Evolutionary conservation across 1,139 yeast species (phyloP).

Genomic region (Yamadazyma songkhlaensis): DNA sequence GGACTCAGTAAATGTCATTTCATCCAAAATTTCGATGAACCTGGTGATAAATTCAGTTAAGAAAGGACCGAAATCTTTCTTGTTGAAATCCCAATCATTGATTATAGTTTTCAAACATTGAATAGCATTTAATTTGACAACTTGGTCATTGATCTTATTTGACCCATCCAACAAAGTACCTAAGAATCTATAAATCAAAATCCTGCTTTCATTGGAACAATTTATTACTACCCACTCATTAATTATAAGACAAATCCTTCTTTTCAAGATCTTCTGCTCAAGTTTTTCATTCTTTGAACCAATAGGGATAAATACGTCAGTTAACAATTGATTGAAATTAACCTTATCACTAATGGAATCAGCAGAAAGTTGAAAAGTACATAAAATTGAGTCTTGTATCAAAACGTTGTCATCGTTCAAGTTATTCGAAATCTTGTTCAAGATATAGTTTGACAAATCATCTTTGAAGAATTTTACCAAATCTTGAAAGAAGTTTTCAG

Average conservation of each 20-base stretch:
- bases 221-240: conserved; percentile 78
- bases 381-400: conserved; percentile 73
- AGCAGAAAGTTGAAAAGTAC: conserved; percentile 79
- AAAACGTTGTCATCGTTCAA: conserved; percentile 53
- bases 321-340: conserved; percentile 60
- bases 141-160: conserved; percentile 56
- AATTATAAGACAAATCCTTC: conserved; percentile 74
- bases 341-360: conserved; percentile 61
- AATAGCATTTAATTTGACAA: conserved; percentile 74
- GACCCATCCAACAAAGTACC: conserved; percentile 38
- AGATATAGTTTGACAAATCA: conserved; percentile 56
- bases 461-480: conserved; percentile 63
- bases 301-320: conserved; percentile 64
- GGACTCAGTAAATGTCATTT: conserved; percentile 64
- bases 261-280: conserved; percentile 62
- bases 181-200: conserved; percentile 59
- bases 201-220: conserved; percentile 56
- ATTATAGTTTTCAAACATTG: conserved; percentile 66
- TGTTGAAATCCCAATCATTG: conserved; percentile 85
- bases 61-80: conserved; percentile 63
- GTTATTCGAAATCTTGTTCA: conserved; percentile 60
- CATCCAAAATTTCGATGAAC: conserved; percentile 45
- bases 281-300: conserved; percentile 44
- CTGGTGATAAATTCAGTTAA: conserved; percentile 50
- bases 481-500: conserved; percentile 81